phyloP scores from a whole-genome alignment of 352 stramenopile species.

The Phytopythium aichiense region DNA sequence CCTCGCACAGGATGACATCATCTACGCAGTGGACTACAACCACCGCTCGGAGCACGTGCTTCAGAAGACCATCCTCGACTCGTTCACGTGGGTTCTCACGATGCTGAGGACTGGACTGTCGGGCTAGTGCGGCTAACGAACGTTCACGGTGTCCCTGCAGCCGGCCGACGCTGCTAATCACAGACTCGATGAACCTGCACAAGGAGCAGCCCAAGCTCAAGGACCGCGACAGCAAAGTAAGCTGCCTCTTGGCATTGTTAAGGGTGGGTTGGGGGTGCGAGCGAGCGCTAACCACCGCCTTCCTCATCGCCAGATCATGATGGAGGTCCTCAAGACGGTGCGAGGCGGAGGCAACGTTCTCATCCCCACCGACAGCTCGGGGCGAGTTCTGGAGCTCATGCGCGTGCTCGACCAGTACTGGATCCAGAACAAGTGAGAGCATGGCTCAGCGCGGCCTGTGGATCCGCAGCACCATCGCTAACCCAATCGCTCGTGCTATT shows the following conservation, averaged over 20 bases:
- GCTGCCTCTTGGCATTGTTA: background rate
- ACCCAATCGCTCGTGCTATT: slow-evolving; percentile 3
- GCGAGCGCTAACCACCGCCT: background rate
- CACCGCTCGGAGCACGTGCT: slow-evolving; percentile 94
- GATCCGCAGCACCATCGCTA: background rate
- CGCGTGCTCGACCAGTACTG: slow-evolving; percentile 95
- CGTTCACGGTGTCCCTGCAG: slow-evolving; percentile 18
- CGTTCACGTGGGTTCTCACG: slow-evolving; percentile 71
- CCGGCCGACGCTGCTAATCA: slow-evolving; percentile 83
- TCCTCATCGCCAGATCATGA: slow-evolving; percentile 68
- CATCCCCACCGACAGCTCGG: slow-evolving; percentile 93
- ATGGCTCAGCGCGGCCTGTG: background rate
- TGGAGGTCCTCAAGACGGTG: slow-evolving; percentile 91
- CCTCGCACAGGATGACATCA: slow-evolving; percentile 82
- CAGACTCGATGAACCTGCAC: slow-evolving; percentile 86
- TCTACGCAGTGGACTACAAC: slow-evolving; percentile 92
- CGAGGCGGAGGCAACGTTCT: slow-evolving; percentile 93
- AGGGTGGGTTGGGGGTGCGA: background rate
- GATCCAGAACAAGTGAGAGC: slow-evolving; percentile 89
- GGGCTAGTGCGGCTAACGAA: background rate
- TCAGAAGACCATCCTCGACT: slow-evolving; percentile 91
- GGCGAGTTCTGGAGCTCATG: slow-evolving; percentile 94
- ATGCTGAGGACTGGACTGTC: background rate
- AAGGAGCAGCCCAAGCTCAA: slow-evolving; percentile 85
- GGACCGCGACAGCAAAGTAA: slow-evolving; percentile 80